Evolutionary conservation across 2,329 filamentous ascomycete species (phyloP), one percentile per base, ranked within the genome.

Genomic region (Rosellinia necatrix): DNA sequence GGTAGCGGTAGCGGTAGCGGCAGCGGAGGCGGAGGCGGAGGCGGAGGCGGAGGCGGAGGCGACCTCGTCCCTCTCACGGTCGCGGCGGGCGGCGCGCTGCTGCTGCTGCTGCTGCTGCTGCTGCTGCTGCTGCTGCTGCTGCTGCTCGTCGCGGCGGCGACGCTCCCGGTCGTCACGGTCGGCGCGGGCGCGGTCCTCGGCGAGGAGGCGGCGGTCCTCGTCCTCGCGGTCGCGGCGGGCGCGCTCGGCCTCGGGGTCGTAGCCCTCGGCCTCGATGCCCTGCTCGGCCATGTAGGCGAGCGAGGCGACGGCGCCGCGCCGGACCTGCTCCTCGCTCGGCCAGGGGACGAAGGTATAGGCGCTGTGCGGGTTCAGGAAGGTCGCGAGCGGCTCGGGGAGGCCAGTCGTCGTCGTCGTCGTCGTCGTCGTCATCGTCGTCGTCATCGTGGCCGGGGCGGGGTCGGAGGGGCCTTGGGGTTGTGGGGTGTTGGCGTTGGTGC

Each of bases 301-400:
- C 7, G 78, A 76, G 0, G 85, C 87, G 37, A 96, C 76, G 1
- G 86, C 85, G 30, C 91, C 90, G 13, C 77, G 75, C 27, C 84
- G 81, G 60, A 94, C 90, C 56, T 85, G 81, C 27, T 87, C 83
- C 60, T 90, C 85, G 24, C 77, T 78, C 0, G 90, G 90, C 90
- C 90, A 96, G 1, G 91, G 90, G 42, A 85, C 80, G 75, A 92
- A 96, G n/a, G 77, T 68, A 32, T 81, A 76, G 8, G 81, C 79
- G 7, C 79, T 78, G 15, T 80, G 71, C 0, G 84, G 81, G 65
- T 88, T 85, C 41, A 84, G 69, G 62, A 77, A 79, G 49, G 75
- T 74, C 48, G 72, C 75, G 56, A 82, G 73, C 49, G 75, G 71
- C 27, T 78, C 74, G 1, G 82, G 82, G 1, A 85, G 75, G 4